Base-by-base conservation (phyloP, 768 basidiomycete species). In the Epithele typhae region DNA sequence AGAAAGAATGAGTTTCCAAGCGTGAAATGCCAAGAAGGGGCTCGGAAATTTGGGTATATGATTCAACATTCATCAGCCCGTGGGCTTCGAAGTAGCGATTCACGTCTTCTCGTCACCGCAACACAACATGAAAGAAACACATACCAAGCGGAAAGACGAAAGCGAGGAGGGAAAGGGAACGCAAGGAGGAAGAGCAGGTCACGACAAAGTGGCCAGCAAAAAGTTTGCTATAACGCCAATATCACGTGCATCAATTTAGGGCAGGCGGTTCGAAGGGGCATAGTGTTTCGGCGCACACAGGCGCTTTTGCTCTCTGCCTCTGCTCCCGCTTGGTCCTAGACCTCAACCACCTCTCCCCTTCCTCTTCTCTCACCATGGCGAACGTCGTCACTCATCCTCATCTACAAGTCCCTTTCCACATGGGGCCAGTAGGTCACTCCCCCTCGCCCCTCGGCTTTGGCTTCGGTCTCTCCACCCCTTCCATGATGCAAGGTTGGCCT, bases 41-140 rank as follows among this genome's bases (percentile, higher is more conserved):
- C 74, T 90, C 87, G 71, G 88, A 89, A 90, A 91, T 89, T 91
- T 90, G 87, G 88, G 87, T 91, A 90, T 91, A 62, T 78, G 71
- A 73, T 69, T 53, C 55, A 63, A 68, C 63, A 64, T 69, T 90
- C 87, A 88, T 75, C 19, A 82, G 78, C 85, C 68, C 52, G 49
- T 43, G 52, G 64, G 79, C 81, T 80, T 90, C 87, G 63, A 87
- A 79, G 87, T 90, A 89, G 86, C 86, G 87, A 89, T 90, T 87
- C 86, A 67, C 71, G 43, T 54, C 66, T 63, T 74, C 63, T 89
- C 87, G 74, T 90, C 87, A 77, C 67, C 25, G 67, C 56, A 60
- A 43, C 50, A 37, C 22, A 53, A 45, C 24, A 35, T n/a, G 58
- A 60, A n/a, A 41, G 37, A 27, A 56, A 37, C 41, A 65, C 69